Percentiles rank a stretch among this genome's conserved stretches.
phyloP scores from a whole-genome alignment of 257 asterid genomes.

The Ligustrum vulgare region DNA sequence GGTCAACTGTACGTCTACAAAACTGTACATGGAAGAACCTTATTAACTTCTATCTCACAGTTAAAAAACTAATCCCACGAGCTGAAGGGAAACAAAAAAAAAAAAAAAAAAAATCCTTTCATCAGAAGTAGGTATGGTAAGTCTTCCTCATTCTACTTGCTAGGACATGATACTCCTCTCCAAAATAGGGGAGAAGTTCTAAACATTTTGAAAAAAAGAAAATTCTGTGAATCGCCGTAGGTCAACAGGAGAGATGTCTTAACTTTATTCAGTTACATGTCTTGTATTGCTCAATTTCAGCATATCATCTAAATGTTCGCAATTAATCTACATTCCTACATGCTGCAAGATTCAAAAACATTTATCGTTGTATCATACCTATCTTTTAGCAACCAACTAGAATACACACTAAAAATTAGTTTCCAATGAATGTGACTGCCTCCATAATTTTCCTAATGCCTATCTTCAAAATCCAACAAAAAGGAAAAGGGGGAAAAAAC shows the following conservation, averaged over 20 bases:
- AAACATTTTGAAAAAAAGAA: neutral
- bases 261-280: neutral
- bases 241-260: neutral
- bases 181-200: neutral
- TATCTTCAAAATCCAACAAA: neutral
- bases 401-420: neutral
- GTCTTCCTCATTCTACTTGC: neutral
- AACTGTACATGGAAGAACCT: neutral
- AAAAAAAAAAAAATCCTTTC: too few relatives aligned
- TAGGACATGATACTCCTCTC: neutral
- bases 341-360: neutral
- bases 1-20: neutral
- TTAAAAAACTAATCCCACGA: neutral
- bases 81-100: too few relatives aligned
- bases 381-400: neutral
- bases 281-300: neutral
- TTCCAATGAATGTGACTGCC: neutral
- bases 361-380: neutral
- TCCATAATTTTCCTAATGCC: neutral
- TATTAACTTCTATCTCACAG: neutral
- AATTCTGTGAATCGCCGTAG: neutral
- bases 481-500: neutral
- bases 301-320: neutral
- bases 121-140: neutral
- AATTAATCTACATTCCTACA: neutral